A percentile compares a stretch with the other conserved stretches of the same genome.
These are phyloP conservation scores for Fraxinus dipetala DNA, from an alignment of 305 asterid genomes.

Conservation along the genomic window DNA sequence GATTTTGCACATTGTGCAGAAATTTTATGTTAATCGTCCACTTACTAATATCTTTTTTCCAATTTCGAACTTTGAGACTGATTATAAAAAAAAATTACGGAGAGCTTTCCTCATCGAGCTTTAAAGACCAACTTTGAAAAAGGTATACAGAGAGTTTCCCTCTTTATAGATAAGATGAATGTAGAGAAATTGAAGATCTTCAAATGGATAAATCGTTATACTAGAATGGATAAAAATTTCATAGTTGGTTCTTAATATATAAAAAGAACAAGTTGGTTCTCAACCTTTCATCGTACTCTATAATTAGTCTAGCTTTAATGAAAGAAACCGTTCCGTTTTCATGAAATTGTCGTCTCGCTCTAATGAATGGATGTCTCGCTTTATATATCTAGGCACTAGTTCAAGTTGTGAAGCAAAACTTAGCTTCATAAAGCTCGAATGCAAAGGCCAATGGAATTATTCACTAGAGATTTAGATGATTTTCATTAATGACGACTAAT, in stretches of 20 bases:
- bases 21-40: too few relatives aligned
- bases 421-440: neutral
- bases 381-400: too few relatives aligned
- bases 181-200: neutral
- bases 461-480: too few relatives aligned
- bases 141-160: too few relatives aligned
- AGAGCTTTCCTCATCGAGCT: neutral
- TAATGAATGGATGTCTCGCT: too few relatives aligned
- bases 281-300: too few relatives aligned
- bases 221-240: neutral
- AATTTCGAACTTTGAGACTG: neutral
- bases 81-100: neutral
- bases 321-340: too few relatives aligned
- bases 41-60: neutral
- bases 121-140: neutral
- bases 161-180: neutral
- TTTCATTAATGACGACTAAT: too few relatives aligned
- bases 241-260: too few relatives aligned
- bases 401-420: neutral
- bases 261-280: neutral
- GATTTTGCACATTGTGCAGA: too few relatives aligned
- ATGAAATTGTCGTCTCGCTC: too few relatives aligned
- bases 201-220: neutral
- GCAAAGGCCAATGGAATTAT: neutral
- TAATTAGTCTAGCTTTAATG: too few relatives aligned